phyloP scores from a whole-genome alignment of 208 protist species.

The Endotrypanum monterogeii region DNA sequence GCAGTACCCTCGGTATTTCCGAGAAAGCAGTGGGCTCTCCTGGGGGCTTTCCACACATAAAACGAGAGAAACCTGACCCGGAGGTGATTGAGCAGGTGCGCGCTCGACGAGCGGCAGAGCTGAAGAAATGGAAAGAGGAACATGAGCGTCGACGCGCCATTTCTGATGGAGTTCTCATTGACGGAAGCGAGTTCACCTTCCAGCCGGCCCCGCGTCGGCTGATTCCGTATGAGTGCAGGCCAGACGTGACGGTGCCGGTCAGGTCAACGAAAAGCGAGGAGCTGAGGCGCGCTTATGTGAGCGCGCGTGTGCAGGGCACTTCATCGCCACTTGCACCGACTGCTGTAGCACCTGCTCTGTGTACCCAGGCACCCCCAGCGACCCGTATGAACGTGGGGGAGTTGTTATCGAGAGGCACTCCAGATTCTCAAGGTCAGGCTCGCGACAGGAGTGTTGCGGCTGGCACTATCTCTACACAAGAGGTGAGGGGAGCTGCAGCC shows the following conservation, averaged over 20 bases:
- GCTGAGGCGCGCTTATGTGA: constrained; percentile 55
- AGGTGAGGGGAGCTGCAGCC: constrained; percentile 15
- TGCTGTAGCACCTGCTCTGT: neutral
- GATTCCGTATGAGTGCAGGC: constrained; percentile 76
- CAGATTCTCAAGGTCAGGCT: neutral
- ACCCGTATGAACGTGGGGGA: constrained; percentile 10
- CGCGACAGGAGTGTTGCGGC: constrained; percentile 6
- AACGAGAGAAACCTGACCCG: constrained; percentile 51
- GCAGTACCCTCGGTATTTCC: constrained; percentile 11
- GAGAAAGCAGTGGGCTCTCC: constrained; percentile 20
- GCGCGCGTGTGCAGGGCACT: constrained; percentile 11
- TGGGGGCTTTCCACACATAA: constrained; percentile 16
- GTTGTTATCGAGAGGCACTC: constrained; percentile 14
- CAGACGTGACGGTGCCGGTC: constrained; percentile 60
- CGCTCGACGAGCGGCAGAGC: constrained; percentile 39
- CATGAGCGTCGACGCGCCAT: constrained; percentile 27
- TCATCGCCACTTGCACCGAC: neutral
- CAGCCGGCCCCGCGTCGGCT: constrained; percentile 54
- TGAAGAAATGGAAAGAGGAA: constrained; percentile 46
- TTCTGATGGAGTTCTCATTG: constrained; percentile 29
- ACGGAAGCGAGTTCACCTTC: constrained; percentile 45
- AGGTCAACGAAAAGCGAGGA: constrained; percentile 53
- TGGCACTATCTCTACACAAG: neutral
- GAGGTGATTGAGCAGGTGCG: constrained; percentile 43
- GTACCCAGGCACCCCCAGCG: neutral